Base-by-base conservation (phyloP, 179 eudicot genomes). In the Corrigiola litoralis region DNA sequence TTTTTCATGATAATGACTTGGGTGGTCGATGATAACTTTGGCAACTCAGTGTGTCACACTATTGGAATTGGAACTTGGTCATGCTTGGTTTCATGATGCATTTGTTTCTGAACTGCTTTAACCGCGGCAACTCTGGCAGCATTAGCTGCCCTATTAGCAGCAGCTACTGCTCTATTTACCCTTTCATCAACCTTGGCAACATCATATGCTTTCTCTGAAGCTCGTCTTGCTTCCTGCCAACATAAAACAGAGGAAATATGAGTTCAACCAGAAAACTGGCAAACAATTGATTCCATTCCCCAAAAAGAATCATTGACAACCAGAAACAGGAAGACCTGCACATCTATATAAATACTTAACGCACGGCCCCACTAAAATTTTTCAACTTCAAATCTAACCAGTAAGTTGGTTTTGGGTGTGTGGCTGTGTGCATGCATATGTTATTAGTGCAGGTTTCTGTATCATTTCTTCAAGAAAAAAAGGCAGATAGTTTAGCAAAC, bases 51-150 rank as follows among this genome's bases (percentile, higher is more conserved):
- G 65, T 36, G 65, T 76, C 70, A 79, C 61, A 79, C 66, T 28
- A 81, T 58, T n/a, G 78, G 65, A 57, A 78, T 34, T 29, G 79
- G 81, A 29, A 75, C 40, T 20, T 52, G 59, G 45, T 72, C 74
- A 8, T 56, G 72, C 24, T 72, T 77, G 42, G 66, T 63, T 32
- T 74, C 74, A 29, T 80, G 81, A 50, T 84, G 86, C 75, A 82
- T 77, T 61, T 84, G 90, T 67, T 80, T 85, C 67, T 89, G 89
- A 57, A 87, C 87, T 13, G 96, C 96, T 71, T 87, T 89, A 23
- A 89, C 87, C 0, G 96, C 88, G 4, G 90, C 90, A 50, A 89
- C 96, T 80, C 96, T 76, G 46, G 96, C 94, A 25, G 94, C 88
- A 68, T 82, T 89, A 27, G 95, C 96, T 1, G 96, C 84, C 12